Evolutionary conservation across 106 monocot species (phyloP).

Genomic region (Xerophyta viscosa): DNA sequence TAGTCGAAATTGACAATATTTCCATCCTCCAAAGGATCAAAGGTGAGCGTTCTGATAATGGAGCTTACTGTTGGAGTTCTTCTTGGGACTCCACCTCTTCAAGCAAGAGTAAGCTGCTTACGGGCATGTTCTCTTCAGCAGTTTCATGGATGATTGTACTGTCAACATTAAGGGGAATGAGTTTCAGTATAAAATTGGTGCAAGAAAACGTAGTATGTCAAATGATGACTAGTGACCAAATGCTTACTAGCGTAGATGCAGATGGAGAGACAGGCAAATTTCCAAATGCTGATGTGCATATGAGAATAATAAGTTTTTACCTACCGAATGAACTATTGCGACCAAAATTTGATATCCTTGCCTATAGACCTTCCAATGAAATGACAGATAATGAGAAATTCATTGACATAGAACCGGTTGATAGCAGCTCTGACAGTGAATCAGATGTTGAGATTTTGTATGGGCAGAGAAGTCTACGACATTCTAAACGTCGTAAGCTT

Average conservation of each 20-base stretch:
- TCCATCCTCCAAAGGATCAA: conserved; percentile 49
- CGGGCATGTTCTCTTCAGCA: conserved; percentile 33
- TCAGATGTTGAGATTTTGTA: conserved; percentile 38
- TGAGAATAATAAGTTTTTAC: conserved; percentile 29
- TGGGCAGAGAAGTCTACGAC: conserved; percentile 32
- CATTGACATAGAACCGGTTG: conserved; percentile 4
- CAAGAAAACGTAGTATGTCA: conserved; percentile 33
- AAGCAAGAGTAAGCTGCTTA: conserved; percentile 30
- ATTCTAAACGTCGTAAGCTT: conserved; percentile 45
- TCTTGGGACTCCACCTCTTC: conserved; percentile 23
- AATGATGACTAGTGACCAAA: conserved; percentile 14
- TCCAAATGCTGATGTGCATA: conserved; percentile 8
- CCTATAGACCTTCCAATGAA: conserved; percentile 1
- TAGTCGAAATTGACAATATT: conserved; percentile 46
- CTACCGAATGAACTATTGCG: conserved; percentile 9
- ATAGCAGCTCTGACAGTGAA: conserved; percentile 10
- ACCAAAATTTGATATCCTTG: conserved; percentile 23
- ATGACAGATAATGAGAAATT: neutral
- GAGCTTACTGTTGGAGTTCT: conserved; percentile 23
- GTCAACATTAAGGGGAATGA: conserved; percentile 32
- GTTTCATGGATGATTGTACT: conserved; percentile 42
- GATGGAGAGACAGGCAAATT: conserved; percentile 4
- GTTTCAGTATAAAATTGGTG: conserved; percentile 36
- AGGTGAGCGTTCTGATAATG: conserved; percentile 21
- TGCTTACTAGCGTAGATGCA: neutral